Conservation (phyloP, 345 rosid species). For the Zanthoxylum bungeanum region DNA sequence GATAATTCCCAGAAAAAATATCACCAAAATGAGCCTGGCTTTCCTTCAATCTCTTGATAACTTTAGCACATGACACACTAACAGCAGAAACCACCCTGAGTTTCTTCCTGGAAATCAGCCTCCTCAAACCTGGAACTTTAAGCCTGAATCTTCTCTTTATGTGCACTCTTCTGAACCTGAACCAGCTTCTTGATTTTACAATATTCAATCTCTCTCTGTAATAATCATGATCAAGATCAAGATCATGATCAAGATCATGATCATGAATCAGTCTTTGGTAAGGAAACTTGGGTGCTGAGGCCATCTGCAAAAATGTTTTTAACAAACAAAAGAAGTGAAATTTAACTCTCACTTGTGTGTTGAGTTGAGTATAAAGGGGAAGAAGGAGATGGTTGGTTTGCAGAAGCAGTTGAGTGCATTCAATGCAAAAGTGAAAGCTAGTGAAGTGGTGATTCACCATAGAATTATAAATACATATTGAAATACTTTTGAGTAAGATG, state of each 20-base stretch:
- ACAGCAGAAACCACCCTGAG: constrained; percentile 22
- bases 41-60: constrained; percentile 59
- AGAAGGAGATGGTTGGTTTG: constrained; percentile 15
- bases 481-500: too few relatives aligned
- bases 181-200: constrained; percentile 27
- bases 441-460: not conserved
- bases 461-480: too few relatives aligned
- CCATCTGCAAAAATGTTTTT: constrained; percentile 22
- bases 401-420: constrained; percentile 29
- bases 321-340: too few relatives aligned
- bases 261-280: constrained; percentile 44
- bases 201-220: constrained; percentile 1
- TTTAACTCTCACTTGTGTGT: not conserved
- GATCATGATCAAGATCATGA: too few relatives aligned
- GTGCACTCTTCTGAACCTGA: constrained; percentile 39
- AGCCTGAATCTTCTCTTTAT: constrained; percentile 51
- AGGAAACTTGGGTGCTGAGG: constrained; percentile 24
- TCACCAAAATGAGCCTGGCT: constrained; percentile 65
- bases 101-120: constrained; percentile 34
- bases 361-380: not conserved
- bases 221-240: constrained; percentile 12
- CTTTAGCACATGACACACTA: constrained; percentile 32
- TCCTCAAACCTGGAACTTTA: constrained; percentile 39
- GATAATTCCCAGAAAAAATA: constrained; percentile 73
- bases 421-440: constrained; percentile 17